Evolutionary conservation across 1,139 yeast species (phyloP), one percentile per base, ranked within the genome.

Genomic region (Blastobotrys petasosporus): DNA sequence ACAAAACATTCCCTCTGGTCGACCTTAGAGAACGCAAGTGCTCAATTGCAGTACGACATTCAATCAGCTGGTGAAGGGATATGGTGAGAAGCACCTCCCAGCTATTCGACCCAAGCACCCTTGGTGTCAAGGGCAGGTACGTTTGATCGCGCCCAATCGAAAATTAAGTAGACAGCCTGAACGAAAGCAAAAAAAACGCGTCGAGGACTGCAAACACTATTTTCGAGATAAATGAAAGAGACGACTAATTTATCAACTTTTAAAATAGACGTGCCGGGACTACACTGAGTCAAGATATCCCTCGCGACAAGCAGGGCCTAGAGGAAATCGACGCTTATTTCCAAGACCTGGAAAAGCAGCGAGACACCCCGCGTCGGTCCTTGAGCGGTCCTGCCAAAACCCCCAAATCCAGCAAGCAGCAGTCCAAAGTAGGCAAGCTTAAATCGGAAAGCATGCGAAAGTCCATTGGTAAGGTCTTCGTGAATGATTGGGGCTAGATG

Each of bases 271-370:
- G 60, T 25, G 58, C 85, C 1, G 86, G 86, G 8, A 61, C 80
- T 16, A 68, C 68, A 49, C 79, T 80, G 2, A 71, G 68, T 44
- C 62, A 69, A 47, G 71, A 79, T 62, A 58, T 83, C 38, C 65
- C 69, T 31, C 75, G 77, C 54, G 94, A 85, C 62, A 76, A 76
- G 48, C 75, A 79, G 60, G 83, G 87, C 32, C 78, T 86, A 82
- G 95, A 87, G 59, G 85, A 82, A 56, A 65, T 86, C 36, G 85
- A 83, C 54, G 94, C 81, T 46, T 87, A 83, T 66, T 86, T 85
- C 55, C 73, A 74, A 15, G 63, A 61, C 12, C 50, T 47, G 11
- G 48, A 47, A 13, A 44, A 37, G 29, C 31, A 37, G 5, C 31
- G 45, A 1, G 43, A 35, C 17, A 13, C 36, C 11, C 45, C 33